phyloP scores from a whole-genome alignment of 306 rosid genomes.

The Arachis hypogaea region DNA sequence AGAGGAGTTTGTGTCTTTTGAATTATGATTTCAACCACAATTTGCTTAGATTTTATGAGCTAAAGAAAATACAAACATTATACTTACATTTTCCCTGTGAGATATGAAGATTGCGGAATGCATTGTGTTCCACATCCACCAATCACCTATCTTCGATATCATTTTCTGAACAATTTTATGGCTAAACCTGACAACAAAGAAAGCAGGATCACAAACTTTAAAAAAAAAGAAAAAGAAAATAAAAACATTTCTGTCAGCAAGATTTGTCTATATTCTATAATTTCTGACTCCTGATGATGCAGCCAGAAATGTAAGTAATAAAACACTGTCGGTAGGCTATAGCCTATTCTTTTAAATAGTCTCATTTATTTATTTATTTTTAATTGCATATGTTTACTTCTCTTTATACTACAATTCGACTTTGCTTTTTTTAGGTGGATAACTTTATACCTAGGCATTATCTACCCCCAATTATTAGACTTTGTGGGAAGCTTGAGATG shows the following conservation, averaged over 20 bases:
- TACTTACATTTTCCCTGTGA: conserved; percentile 15
- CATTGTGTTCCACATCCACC: background rate
- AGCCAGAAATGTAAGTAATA: background rate
- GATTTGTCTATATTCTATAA: background rate
- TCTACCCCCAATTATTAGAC: conserved; percentile 89
- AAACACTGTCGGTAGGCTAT: background rate
- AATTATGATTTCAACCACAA: conserved; percentile 14
- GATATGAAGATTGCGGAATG: background rate
- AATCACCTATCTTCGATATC: conserved; percentile 1
- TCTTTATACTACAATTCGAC: conserved; percentile 23
- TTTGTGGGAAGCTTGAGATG: conserved; percentile 99
- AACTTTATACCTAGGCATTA: conserved; percentile 84
- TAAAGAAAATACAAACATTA: conserved; percentile 1
- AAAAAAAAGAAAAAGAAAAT: no score
- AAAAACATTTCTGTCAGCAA: background rate
- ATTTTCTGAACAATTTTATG: background rate
- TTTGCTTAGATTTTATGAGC: background rate
- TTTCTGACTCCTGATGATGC: conserved; percentile 1
- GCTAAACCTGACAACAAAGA: background rate
- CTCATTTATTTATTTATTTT: conserved; percentile 26
- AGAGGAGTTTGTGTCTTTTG: conserved; percentile 31
- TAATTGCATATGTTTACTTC: conserved; percentile 23
- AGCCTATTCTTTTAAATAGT: background rate
- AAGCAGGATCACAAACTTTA: background rate
- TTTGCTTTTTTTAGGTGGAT: conserved; percentile 70